Evolutionary conservation across 148 eudicot genomes (phyloP).

Genomic region (Selenicereus undatus): DNA sequence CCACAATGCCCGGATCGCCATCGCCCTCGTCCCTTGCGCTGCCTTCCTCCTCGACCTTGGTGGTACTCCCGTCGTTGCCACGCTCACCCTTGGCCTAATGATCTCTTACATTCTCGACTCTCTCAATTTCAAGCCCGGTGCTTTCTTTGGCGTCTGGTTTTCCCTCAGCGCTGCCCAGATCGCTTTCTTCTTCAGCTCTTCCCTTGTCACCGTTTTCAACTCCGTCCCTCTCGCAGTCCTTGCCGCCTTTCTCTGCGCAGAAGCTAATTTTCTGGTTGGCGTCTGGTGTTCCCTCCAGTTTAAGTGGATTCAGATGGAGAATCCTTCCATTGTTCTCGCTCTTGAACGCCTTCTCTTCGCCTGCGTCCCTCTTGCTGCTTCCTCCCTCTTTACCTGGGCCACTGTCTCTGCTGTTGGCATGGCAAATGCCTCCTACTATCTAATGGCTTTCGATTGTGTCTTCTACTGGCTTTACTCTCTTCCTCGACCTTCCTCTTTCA

Average conservation of each 20-base stretch:
- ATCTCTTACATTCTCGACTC: constrained; percentile 81
- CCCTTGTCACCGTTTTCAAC: constrained; percentile 45
- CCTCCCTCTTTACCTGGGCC: constrained; percentile 77
- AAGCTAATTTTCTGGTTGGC: constrained; percentile 66
- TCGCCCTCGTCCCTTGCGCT: constrained; percentile 69
- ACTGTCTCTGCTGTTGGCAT: constrained; percentile 83
- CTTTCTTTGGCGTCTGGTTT: constrained; percentile 85
- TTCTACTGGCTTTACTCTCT: constrained; percentile 86
- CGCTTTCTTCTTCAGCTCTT: constrained; percentile 64
- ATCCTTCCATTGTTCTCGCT: constrained; percentile 68
- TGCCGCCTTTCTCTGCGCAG: constrained; percentile 46
- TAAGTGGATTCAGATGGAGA: constrained; percentile 84
- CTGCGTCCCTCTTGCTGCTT: constrained; percentile 51
- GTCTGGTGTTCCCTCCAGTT: constrained; percentile 96
- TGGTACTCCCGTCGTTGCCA: constrained; percentile 63
- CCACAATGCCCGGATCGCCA: constrained; percentile 64
- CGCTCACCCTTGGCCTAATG: constrained; percentile 61
- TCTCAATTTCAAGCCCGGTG: constrained; percentile 66
- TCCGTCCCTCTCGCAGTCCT: constrained; percentile 47
- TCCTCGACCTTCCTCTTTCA: constrained; percentile 76
- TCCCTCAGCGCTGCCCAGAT: constrained; percentile 69
- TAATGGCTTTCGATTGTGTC: constrained; percentile 58
- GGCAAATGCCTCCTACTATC: constrained; percentile 65
- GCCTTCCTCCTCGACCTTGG: constrained; percentile 87
- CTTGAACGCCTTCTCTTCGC: constrained; percentile 81